Evolutionary conservation across 768 basidiomycete species (phyloP).

Genomic region (Megacollybia marginata): DNA sequence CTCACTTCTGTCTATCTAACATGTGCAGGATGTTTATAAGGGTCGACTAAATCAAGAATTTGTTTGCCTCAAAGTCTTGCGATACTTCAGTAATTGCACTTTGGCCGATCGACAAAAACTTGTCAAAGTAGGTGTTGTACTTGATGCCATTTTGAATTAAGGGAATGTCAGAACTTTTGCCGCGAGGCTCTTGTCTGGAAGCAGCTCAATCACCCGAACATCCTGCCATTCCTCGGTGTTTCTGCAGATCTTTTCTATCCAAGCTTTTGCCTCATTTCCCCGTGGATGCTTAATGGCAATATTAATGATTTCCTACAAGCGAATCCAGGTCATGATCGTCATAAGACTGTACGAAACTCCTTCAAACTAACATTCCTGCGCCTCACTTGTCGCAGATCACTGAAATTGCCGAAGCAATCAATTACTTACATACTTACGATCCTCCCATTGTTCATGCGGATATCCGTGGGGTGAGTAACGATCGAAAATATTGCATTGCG

Average conservation of each 20-base stretch:
- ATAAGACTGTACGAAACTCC: slow-evolving; percentile 1
- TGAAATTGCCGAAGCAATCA: slow-evolving; percentile 1
- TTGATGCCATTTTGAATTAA: too few relatives aligned
- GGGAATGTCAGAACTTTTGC: slow-evolving; percentile 15
- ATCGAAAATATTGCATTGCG: neutral
- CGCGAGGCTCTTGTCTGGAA: slow-evolving; percentile 22
- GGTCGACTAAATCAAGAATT: neutral
- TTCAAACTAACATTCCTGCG: too few relatives aligned
- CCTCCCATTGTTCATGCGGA: slow-evolving; percentile 9
- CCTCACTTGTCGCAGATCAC: neutral
- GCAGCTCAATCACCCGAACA: slow-evolving; percentile 20
- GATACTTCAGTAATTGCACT: neutral
- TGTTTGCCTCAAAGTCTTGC: neutral
- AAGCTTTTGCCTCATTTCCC: slow-evolving; percentile 17
- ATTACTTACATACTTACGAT: neutral
- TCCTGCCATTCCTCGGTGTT: slow-evolving; percentile 25
- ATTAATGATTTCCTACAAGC: slow-evolving; percentile 15
- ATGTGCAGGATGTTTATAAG: neutral
- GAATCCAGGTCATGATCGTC: slow-evolving; percentile 11
- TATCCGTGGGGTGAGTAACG: slow-evolving; percentile 16
- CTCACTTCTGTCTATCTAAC: neutral
- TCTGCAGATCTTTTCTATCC: slow-evolving; percentile 2
- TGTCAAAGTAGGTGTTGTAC: too few relatives aligned
- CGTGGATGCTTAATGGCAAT: slow-evolving; percentile 23
- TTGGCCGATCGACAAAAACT: too few relatives aligned